Percentiles rank a stretch among this genome's conserved stretches.
These are phyloP conservation scores for Trichoderma gamsii DNA, from an alignment of 495 filamentous ascomycete genomes.

Conservation along the genomic window DNA sequence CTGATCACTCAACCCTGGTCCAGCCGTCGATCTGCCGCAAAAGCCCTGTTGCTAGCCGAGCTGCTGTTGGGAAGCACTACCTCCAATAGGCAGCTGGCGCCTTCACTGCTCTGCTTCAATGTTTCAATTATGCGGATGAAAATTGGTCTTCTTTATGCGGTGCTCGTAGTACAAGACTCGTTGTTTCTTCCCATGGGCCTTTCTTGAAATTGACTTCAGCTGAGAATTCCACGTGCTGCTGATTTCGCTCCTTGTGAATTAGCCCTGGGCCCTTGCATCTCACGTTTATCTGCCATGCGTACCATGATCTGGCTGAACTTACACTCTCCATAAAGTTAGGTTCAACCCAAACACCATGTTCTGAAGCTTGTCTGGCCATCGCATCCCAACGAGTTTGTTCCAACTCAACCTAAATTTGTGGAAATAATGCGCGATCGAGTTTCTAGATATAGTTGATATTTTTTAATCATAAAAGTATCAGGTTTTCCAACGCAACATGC, in stretches of 20 bases:
- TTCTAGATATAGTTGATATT: too few relatives aligned
- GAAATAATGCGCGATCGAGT: too few relatives aligned
- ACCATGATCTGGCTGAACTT: too few relatives aligned
- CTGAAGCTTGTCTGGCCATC: too few relatives aligned
- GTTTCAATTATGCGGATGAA: not conserved
- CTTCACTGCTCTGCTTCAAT: not conserved
- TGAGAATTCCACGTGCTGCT: not conserved
- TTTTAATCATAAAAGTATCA: not conserved
- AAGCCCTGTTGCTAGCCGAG: not conserved
- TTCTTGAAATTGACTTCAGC: not conserved
- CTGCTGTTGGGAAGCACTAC: not conserved
- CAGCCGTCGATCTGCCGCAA: constrained; percentile 9
- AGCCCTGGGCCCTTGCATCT: not conserved
- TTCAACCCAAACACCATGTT: too few relatives aligned
- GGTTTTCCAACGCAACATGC: not conserved
- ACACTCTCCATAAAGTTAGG: too few relatives aligned
- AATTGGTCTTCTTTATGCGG: not conserved
- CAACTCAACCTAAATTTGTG: too few relatives aligned
- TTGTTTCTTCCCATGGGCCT: not conserved
- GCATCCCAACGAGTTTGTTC: too few relatives aligned
- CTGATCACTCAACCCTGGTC: not conserved
- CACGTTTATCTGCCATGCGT: too few relatives aligned
- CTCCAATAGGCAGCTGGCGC: not conserved
- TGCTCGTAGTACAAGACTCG: not conserved
- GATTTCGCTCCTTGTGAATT: not conserved